Base-by-base conservation (phyloP, 169 alveolate species). In the Plasmodium falciparum region DNA sequence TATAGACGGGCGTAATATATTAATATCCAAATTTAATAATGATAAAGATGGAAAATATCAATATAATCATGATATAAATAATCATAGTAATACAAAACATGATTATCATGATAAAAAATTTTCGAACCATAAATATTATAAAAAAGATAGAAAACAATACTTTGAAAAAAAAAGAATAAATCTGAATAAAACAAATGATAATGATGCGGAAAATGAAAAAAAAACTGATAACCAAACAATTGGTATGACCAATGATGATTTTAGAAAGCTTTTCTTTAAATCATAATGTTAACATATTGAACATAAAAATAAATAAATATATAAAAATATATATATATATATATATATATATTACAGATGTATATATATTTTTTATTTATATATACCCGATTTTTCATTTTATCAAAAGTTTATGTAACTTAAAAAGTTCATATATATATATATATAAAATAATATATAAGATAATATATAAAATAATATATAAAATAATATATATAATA, bases 1-100 rank as follows among this genome's bases (percentile, higher is more conserved):
- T 59, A 20, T 92, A 15, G 91, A 92, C 24, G 95, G 92, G 8
- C 12, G 92, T 39, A 66, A 54, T 49, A 80, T 92, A 22, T 45
- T 61, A 72, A 73, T 92, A 54, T 91, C 94, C 5, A 83, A 74
- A 20, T 83, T 88, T 39, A 26, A 24, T 3, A 69, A 26, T 17
- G 49, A 8, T n/a, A 59, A 67, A 52, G 43, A 76, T 17, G 72
- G 70, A 15, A 15, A 1, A 15, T 11, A 43, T 15, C 26, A 12
- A 54, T 22, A 22, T 13, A 24, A 17, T 5, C 33, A 24, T 15
- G 29, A 67, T 50, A 20, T 49, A 54, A 20, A 13, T 17, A 50
- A 50, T 50, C 20, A 50, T 50, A 50, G 8, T 12, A 50, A 50
- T 3, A 50, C 43, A 13, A 88, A 65, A 17, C 59, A 63, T 17